Evolutionary conservation across 176 grass and related monocot genomes (phyloP).

Genomic region (Paspalum vaginatum): DNA sequence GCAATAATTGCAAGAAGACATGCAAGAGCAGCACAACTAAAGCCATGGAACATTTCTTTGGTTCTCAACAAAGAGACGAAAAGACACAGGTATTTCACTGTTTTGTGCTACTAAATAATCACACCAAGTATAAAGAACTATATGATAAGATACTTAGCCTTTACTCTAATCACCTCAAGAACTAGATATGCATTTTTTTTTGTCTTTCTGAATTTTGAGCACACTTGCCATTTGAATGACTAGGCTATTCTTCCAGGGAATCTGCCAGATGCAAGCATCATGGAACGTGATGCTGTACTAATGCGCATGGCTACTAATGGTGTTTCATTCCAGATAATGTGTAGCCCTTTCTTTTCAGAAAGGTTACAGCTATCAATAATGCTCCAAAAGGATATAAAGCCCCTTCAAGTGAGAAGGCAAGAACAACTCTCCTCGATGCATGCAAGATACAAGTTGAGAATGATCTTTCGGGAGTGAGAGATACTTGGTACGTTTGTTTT

Average conservation of each 20-base stretch:
- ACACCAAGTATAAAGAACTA: not conserved
- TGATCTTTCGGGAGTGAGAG: not conserved
- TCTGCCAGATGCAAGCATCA: not conserved
- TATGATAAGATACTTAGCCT: not conserved
- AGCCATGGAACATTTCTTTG: not conserved
- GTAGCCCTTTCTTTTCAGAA: not conserved
- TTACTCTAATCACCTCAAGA: too few relatives aligned
- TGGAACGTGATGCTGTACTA: not conserved
- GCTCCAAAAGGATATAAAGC: constrained; percentile 25
- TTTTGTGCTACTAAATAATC: not conserved
- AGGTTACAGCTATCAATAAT: constrained; percentile 1
- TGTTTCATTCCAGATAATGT: constrained; percentile 19
- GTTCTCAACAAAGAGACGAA: not conserved
- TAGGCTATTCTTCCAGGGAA: too few relatives aligned
- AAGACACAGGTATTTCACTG: not conserved
- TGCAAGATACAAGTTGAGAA: not conserved
- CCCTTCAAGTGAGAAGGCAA: not conserved
- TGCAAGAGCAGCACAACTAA: not conserved
- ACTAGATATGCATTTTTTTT: too few relatives aligned
- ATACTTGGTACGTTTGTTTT: not conserved
- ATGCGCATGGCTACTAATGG: not conserved
- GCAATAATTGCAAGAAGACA: not conserved
- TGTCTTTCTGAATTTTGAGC: too few relatives aligned
- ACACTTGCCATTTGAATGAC: too few relatives aligned
- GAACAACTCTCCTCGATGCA: constrained; percentile 23